Base-by-base conservation (phyloP, 2,329 filamentous ascomycete species). In the Dactylonectria estremocensis region DNA sequence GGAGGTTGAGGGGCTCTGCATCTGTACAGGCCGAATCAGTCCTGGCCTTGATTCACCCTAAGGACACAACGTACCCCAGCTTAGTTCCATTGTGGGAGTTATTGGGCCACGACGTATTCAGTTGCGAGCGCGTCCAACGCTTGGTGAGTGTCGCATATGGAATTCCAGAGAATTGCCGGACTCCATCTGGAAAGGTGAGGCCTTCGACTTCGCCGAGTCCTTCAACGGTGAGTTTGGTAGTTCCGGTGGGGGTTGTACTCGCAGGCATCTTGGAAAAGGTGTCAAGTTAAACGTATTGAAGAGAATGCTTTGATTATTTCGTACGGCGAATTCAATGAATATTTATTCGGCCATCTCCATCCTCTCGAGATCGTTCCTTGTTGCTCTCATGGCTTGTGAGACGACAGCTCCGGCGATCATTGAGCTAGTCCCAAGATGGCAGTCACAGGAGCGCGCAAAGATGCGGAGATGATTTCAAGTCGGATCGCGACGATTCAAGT, bases 141-240 rank as follows among this genome's bases (percentile, higher is more conserved):
- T 71, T 71, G 3, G 58, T 9, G n/a, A 71, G 55, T 3, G 22
- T 40, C 20, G 61, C 69, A 3, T 71, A 71, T 2, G 69, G 69
- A 10, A 71, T 71, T 10, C 69, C 69, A 20, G 43, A 63, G 58
- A 63, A 71, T n/a, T 71, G 69, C 6, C 54, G 53, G 14, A 71
- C 61, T 4, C 49, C 56, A 5, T 50, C 11, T 1, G 68, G 20
- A 46, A 70, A 71, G 14, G 31, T 56, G 4, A 71, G 33, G 1
- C 69, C 69, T 24, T 68, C 33, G 0, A 64, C 59, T 6, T 40
- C 1, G 3, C 58, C 64, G 5, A 66, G 64, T 7, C 57, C 57
- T 9, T 61, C 33, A 10, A 66, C 53, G 6, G 45, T 13, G 3
- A 61, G 33, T 20, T 37, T 56, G 20, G 35, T 53, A 28, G 43